Base-by-base conservation (phyloP, 257 asterid species). In the Gentiana dahurica region DNA sequence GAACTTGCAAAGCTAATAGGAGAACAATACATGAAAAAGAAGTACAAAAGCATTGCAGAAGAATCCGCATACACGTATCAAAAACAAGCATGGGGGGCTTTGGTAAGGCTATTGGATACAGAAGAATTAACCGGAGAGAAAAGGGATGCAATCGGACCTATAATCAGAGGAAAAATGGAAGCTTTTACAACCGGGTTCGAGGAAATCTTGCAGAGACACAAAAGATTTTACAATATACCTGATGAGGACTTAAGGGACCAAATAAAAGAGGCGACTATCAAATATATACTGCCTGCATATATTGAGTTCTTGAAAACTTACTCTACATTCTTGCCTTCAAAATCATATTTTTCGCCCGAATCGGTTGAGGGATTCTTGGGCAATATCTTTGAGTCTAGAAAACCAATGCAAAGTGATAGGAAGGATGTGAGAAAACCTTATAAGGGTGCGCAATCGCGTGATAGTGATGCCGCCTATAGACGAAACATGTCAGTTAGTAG, bases 201-300 rank as follows among this genome's bases (percentile, higher is more conserved):
- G 13, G 93, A 87, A 11, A 85, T 73, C 47, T 61, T 73, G 32
- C 51, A 59, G 53, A 78, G 60, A 69, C 90, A 85, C 54, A 75
- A 55, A 45, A 75, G 49, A 34, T 68, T 49, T 37, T 82, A 82
- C 57, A 71, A 66, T 58, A 87, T 87, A 58, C 79, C 86, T 41
- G 96, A 87, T 71, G 76, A 79, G 2, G 93, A 77, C 58, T 80
- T 87, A 77, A 80, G 93, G 60, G 88, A 82, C 11, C 96, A 87
- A 49, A 87, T 87, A 56, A 85, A 76, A 71, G 83, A 73, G 38
- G 83, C 90, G 24, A 68, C 93, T 1, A 32, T 80, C 12, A 65
- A 68, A 72, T 59, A 78, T 6, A 72, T 87, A 8, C 55, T 85
- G 68, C 89, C 96, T 2, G 73, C 62, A 0, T 87, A 85, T 65